Base-by-base conservation (phyloP, 2,329 filamentous ascomycete genomes). In the Fusarium stilboides region DNA sequence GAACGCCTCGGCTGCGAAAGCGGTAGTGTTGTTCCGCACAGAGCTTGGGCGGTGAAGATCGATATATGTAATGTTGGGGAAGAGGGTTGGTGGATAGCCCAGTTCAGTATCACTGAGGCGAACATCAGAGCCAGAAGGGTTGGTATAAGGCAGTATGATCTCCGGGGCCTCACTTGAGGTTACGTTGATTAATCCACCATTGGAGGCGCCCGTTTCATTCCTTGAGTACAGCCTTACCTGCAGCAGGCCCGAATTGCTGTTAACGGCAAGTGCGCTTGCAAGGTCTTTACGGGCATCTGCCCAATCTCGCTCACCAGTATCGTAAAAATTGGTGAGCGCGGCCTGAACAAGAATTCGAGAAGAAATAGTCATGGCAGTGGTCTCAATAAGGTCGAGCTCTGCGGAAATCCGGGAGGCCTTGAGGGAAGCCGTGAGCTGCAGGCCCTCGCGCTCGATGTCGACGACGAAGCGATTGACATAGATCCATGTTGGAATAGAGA, bases 371-470 rank as follows among this genome's bases (percentile, higher is more conserved):
- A 86, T 84, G 75, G 90, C 92, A 62, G 89, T 91, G 33, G 92
- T 92, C 80, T 94, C 88, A 70, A 97, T 88, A 52, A 97, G 86
- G 52, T 93, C 85, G 57, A 98, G 87, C 76, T 94, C 92, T 53
- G 93, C 91, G 8, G 91, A 85, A 67, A 98, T 86, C 76, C 95
- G 91, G 31, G 92, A 90, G 20, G 94, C 91, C 79, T 97, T 97
- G 76, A 97, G 89, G 4, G 92, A 94, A 8, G 94, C 94, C 2
- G 93, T 93, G 65, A 97, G 85, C 26, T 89, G 83, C 47, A 98
- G 87, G 52, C 90, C 87, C 52, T 87, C 85, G 14, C 87, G 80
- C 76, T 86, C 82, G 70, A 89, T 83, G 52, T 80, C 76, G 69
- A 82, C 69, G 65, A 88, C 86, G 72, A 87, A 88, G 64, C 80